Base-by-base conservation (phyloP, 345 rosid genomes). In the Aquilaria sinensis region DNA sequence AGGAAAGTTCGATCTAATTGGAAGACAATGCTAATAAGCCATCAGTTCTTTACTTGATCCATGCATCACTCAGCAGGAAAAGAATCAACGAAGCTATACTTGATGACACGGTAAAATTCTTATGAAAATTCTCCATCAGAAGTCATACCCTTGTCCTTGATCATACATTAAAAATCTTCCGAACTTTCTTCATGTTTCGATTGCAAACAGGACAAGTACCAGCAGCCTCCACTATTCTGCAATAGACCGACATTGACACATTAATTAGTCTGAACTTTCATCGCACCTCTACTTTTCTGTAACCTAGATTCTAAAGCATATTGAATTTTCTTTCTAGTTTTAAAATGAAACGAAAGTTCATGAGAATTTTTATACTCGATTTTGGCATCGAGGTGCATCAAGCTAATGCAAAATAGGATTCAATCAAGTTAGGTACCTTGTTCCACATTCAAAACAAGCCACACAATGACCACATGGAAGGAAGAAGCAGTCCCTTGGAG, bases 401-500 rank as follows among this genome's bases (percentile, higher is more conserved):
- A 23, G 23, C 23, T 23, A 12, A 16, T 56, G n/a, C 46, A 10
- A 54, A 43, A 31, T 9, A 49, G 23, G 34, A 41, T 59, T 46
- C 51, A 48, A 37, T 37, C 5, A 31, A 23, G 58, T 33, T 37
- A 46, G 12, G 57, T 88, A 91, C 97, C 96, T 83, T 51, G 87
- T 81, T 67, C 93, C 96, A 47, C 97, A 91, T 5, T 72, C 88
- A 69, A 81, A 88, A 72, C 94, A 91, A 69, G 97, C 83, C 32
- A 91, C 82, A 54, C 94, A 91, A 66, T 88, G 96, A 50, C 97
- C 97, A 63, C 97, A 91, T 33, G 94, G 94, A 77, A 91, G 96
- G 78, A 91, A 91, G 75, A 88, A 91, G 77, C 97, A 88, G 70
- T 84, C 93, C 71, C 97, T 86, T 11, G 94, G 94, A 55, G 91